phyloP scores from a whole-genome alignment of 768 basidiomycete genomes.

The Russula earlei region DNA sequence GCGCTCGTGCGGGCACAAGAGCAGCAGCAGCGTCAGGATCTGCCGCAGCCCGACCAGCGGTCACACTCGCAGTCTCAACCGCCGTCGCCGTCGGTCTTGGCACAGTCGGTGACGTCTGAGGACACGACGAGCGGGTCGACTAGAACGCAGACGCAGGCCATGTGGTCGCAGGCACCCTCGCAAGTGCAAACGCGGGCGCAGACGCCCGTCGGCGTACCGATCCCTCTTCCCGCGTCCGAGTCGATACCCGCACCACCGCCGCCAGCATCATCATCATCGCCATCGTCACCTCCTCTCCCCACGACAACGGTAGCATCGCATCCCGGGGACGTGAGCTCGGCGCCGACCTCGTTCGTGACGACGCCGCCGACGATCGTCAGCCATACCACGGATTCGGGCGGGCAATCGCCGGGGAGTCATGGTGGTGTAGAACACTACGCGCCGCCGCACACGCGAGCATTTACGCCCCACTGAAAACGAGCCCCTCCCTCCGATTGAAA shows the following conservation, averaged over 20 bases:
- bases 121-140: conserved; percentile 4
- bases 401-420: conserved; percentile 41
- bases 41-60: too few relatives aligned
- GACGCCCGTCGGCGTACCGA: neutral
- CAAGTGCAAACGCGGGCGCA: conserved; percentile 18
- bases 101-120: conserved; percentile 17
- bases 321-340: conserved; percentile 50
- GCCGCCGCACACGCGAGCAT: conserved; percentile 1
- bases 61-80: too few relatives aligned
- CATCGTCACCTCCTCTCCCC: neutral
- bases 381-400: conserved; percentile 45
- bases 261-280: neutral
- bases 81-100: conserved; percentile 20
- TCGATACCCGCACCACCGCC: neutral
- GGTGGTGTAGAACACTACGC: conserved; percentile 31
- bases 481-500: neutral
- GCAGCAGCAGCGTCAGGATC: neutral
- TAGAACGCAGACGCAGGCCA: conserved; percentile 20
- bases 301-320: too few relatives aligned
- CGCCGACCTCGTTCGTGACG: conserved; percentile 59
- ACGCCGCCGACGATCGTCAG: conserved; percentile 46
- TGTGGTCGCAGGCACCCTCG: neutral
- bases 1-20: neutral
- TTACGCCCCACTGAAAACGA: conserved; percentile 1
- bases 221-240: neutral